Percentiles rank a stretch among this genome's conserved stretches.
Conservation (phyloP, 495 filamentous ascomycete genomes). For the Neohortaea acidophila region DNA sequence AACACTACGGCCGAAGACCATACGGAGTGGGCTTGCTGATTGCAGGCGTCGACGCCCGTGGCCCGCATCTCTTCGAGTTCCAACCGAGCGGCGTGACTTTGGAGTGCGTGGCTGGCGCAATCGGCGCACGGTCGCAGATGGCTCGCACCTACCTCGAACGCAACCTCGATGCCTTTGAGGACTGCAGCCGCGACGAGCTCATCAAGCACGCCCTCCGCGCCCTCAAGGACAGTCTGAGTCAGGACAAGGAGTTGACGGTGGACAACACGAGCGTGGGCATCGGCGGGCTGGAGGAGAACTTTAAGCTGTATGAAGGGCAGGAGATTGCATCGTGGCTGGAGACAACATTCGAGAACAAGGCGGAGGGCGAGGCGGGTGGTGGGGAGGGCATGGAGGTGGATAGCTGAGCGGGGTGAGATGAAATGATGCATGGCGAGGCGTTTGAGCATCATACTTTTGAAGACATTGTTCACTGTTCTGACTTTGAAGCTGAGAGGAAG, state of each 20-base stretch:
- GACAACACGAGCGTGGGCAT: constrained; percentile 90
- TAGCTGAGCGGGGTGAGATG: constrained; percentile 40
- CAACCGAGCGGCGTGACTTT: constrained; percentile 90
- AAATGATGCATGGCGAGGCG: too few relatives aligned
- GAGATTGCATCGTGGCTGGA: constrained; percentile 56
- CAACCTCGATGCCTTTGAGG: constrained; percentile 66
- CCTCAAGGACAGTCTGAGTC: constrained; percentile 84
- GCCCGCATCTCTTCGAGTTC: constrained; percentile 96
- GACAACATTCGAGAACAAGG: constrained; percentile 50
- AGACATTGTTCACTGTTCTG: too few relatives aligned
- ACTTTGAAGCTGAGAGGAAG: too few relatives aligned
- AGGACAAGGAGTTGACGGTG: constrained; percentile 93
- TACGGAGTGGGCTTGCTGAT: constrained; percentile 93
- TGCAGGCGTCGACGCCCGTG: constrained; percentile 81
- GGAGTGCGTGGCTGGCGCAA: constrained; percentile 90
- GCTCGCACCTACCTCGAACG: constrained; percentile 91
- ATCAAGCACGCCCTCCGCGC: constrained; percentile 79
- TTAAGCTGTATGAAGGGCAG: constrained; percentile 83
- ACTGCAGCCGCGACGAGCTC: constrained; percentile 63
- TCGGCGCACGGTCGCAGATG: constrained; percentile 92
- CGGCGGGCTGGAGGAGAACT: constrained; percentile 44
- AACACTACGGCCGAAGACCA: constrained; percentile 90
- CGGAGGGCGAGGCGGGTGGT: constrained; percentile 43
- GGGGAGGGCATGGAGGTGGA: constrained; percentile 68
- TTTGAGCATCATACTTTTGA: too few relatives aligned